Evolutionary conservation across 768 basidiomycete species (phyloP).

Genomic region (Trametes elegans): DNA sequence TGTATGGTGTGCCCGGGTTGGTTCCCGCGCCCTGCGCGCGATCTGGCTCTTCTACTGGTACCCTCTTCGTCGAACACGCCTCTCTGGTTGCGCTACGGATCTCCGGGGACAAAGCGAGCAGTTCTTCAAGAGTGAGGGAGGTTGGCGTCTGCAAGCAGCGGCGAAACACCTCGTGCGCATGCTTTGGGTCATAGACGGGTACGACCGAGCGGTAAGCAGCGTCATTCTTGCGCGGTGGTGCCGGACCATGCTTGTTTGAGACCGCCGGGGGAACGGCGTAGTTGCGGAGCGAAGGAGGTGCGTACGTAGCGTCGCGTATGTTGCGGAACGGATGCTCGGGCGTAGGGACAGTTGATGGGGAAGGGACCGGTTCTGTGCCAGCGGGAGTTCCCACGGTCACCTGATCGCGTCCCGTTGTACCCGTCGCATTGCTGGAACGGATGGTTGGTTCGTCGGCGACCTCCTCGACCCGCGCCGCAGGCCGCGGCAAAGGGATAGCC

Average conservation of each 20-base stretch:
- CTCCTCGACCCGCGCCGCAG: not conserved
- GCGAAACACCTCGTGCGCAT: not conserved
- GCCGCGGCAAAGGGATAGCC: not conserved
- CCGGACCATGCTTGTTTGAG: not conserved
- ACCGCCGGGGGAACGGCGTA: slow-evolving; percentile 8
- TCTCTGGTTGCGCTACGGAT: not conserved
- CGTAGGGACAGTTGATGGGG: too few relatives aligned
- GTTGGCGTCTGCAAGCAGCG: not conserved
- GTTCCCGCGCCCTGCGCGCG: not conserved
- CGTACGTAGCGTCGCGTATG: slow-evolving; percentile 5
- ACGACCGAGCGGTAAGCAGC: slow-evolving; percentile 1
- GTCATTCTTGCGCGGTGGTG: slow-evolving; percentile 1
- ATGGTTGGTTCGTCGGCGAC: not conserved
- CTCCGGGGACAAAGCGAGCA: slow-evolving; percentile 5
- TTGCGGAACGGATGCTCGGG: slow-evolving; percentile 10
- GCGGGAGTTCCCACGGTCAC: not conserved
- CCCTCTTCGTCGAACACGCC: not conserved
- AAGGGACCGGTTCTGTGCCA: slow-evolving; percentile 3
- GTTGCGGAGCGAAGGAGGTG: slow-evolving; percentile 12
- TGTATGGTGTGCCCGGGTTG: not conserved
- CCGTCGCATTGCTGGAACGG: not conserved
- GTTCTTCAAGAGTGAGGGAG: not conserved
- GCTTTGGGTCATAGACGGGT: slow-evolving; percentile 1
- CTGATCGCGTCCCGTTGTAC: not conserved
- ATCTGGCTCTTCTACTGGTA: not conserved